Base-by-base conservation (phyloP, 1,284 basidiomycete genomes). In the Ganoderma boninense region DNA sequence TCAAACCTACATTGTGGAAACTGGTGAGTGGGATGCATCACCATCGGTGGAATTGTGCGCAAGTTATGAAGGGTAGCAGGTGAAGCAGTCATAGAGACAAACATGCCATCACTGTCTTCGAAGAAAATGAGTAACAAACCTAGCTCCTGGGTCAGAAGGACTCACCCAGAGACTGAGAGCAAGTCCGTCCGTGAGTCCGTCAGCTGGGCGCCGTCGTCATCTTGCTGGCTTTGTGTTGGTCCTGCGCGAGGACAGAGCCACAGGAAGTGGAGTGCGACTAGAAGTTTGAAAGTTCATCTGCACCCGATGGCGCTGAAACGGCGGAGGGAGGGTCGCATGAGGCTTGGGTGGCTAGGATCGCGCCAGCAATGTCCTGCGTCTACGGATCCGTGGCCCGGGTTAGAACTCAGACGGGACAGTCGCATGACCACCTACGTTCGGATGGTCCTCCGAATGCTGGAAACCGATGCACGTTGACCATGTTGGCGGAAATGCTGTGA, bases 41-140 rank as follows among this genome's bases (percentile, higher is more conserved):
- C 16, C 29, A 4, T 0, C 20, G 60, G 67, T 54, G 62, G 52
- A 35, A 56, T 32, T 32, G 11, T 40, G 59, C 62, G 62, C 70
- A 38, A 70, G 44, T 64, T 65, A 23, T 49, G 38, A 7, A 10
- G 7, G 38, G 38, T 38, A 7, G 38, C 10, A 1, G 7, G 38
- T 38, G 38, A 10, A 38, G 38, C 1, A 6, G 10, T 10, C 38
- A 38, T 38, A 38, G 38, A 38, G 38, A 38, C 6, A 38, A 10
- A 38, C 38, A 38, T 38, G 10, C 38, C 38, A 10, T 6, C 38
- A 38, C 38, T 38, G 10, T 38, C 2, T 6, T 38, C 38, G 38
- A 38, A 38, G 38, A 38, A 38, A 38, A 38, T 32, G 29, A 4
- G 29, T 32, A 32, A 32, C 29, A 32, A 4, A 32, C 29, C 4